Percentiles rank a stretch among this genome's conserved stretches.
Evolutionary conservation across 2,329 filamentous ascomycete species (phyloP).

Genomic region (Ophiostoma populinum): DNA sequence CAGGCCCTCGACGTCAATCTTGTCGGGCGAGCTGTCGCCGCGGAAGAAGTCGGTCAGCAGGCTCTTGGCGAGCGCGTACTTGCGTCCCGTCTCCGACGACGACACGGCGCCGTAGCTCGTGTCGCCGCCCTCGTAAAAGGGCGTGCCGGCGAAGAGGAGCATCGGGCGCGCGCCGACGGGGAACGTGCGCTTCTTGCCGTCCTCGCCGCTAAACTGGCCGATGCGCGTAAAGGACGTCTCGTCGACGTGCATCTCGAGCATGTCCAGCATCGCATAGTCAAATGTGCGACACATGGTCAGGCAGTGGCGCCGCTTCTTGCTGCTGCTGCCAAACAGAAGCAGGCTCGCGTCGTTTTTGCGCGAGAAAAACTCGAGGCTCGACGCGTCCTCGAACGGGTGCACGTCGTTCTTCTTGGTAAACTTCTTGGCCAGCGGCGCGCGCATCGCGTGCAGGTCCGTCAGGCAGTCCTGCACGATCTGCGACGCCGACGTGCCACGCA

Average conservation of each 20-base stretch:
- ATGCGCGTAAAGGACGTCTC: conserved; percentile 52
- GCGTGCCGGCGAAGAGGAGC: conserved; percentile 67
- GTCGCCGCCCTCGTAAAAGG: conserved; percentile 40
- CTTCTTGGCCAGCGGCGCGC: conserved; percentile 68
- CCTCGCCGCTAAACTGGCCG: conserved; percentile 37
- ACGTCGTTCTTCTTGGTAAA: conserved; percentile 88
- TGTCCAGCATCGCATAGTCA: conserved; percentile 67
- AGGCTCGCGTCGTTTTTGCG: conserved; percentile 83
- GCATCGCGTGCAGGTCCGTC: conserved; percentile 69
- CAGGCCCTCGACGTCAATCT: conserved; percentile 86
- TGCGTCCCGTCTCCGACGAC: conserved; percentile 10
- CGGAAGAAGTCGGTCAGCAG: conserved; percentile 84
- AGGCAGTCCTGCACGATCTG: conserved; percentile 69
- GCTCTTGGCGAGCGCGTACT: conserved; percentile 70
- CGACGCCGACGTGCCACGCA: conserved; percentile 74
- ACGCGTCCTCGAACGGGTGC: conserved; percentile 73
- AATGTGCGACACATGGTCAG: conserved; percentile 74
- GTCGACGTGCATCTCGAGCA: conserved; percentile 82
- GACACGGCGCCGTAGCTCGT: conserved; percentile 41
- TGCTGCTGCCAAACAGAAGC: conserved; percentile 59
- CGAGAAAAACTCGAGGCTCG: conserved; percentile 57
- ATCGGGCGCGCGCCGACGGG: conserved; percentile 76
- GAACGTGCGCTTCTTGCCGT: conserved; percentile 28
- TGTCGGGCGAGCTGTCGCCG: conserved; percentile 54
- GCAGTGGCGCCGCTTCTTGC: conserved; percentile 90